These are phyloP conservation scores for Gentiana straminea DNA, from an alignment of 257 asterid species.

Conservation along the genomic window DNA sequence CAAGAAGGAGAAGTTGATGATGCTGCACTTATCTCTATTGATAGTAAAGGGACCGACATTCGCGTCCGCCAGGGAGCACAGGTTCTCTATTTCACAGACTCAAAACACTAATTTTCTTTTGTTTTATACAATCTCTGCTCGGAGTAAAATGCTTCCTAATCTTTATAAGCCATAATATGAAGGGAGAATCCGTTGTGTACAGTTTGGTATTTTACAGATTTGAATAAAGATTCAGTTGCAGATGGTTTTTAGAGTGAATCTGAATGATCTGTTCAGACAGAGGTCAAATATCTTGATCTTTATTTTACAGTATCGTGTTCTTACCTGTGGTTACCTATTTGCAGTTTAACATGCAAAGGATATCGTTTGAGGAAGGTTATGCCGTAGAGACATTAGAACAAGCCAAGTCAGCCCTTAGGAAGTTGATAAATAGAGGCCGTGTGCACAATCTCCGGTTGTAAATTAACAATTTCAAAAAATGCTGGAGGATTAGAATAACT, in stretches of 20 bases:
- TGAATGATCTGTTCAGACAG: too few relatives aligned
- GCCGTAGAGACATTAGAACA: conserved; percentile 72
- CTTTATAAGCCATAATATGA: not conserved
- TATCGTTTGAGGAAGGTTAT: conserved; percentile 66
- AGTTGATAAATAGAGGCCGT: conserved; percentile 45
- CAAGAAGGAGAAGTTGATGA: conserved; percentile 80
- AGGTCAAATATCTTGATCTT: too few relatives aligned
- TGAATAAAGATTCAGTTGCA: too few relatives aligned
- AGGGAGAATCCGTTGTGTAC: too few relatives aligned
- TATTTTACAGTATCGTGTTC: too few relatives aligned
- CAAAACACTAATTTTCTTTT: not conserved
- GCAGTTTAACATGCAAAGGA: conserved; percentile 73
- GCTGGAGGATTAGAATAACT: too few relatives aligned
- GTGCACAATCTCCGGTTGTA: conserved; percentile 43
- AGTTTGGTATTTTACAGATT: too few relatives aligned
- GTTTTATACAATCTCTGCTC: not conserved
- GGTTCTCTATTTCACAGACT: conserved; percentile 21
- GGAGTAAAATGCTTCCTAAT: not conserved
- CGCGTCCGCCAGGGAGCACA: conserved; percentile 96
- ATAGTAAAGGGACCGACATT: conserved; percentile 75
- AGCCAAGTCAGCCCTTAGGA: conserved; percentile 78
- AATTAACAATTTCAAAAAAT: not conserved
- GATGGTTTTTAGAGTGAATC: too few relatives aligned
- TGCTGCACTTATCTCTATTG: conserved; percentile 90
- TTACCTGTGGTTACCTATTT: not conserved